phyloP scores from a whole-genome alignment of 2,329 filamentous ascomycete genomes.

The Hymenoscyphus occultus region DNA sequence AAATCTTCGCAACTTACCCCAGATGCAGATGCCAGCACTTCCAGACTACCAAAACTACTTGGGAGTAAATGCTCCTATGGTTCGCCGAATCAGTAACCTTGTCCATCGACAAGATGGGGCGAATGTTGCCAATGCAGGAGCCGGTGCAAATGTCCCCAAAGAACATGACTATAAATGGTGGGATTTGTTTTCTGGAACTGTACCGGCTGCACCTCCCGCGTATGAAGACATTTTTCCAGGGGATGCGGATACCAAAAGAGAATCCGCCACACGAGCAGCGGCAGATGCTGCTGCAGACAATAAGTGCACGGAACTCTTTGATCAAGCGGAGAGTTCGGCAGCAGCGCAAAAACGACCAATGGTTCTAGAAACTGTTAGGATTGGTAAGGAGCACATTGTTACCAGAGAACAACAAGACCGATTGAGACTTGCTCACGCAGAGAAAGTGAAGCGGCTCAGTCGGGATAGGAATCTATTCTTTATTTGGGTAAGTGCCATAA shows the following conservation, averaged over 20 bases:
- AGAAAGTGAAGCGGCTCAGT: conserved; percentile 60
- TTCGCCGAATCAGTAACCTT: conserved; percentile 69
- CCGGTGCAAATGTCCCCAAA: conserved; percentile 39
- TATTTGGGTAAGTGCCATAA: conserved; percentile 54
- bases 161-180: conserved; percentile 61
- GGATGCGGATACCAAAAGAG: conserved; percentile 53
- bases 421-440: conserved; percentile 57
- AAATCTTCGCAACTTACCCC: conserved; percentile 60
- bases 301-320: conserved; percentile 54
- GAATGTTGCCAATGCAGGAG: conserved; percentile 38
- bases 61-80: conserved; percentile 53
- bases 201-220: conserved; percentile 61
- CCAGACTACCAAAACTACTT: conserved; percentile 71
- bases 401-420: conserved; percentile 64
- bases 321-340: conserved; percentile 40
- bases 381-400: conserved; percentile 61
- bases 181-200: conserved; percentile 58
- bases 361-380: conserved; percentile 48
- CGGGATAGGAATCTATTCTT: conserved; percentile 66
- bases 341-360: conserved; percentile 41
- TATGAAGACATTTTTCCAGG: conserved; percentile 76
- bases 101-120: conserved; percentile 50
- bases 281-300: conserved; percentile 57
- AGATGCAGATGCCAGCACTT: conserved; percentile 59
- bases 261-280: conserved; percentile 55